phyloP scores from a whole-genome alignment of 306 rosid species.

The Vicia sativa region DNA sequence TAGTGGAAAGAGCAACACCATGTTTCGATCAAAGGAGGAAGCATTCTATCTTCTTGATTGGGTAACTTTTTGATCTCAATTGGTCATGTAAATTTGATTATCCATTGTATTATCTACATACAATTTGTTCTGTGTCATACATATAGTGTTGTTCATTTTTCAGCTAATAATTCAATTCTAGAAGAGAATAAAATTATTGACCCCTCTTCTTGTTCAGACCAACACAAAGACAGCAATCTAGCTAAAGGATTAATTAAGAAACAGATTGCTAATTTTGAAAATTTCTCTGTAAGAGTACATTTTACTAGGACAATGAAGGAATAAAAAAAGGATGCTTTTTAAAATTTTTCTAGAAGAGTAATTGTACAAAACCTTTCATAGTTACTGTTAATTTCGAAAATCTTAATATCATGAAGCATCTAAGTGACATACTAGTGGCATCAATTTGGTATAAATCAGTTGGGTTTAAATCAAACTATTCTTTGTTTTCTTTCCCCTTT shows the following conservation, averaged over 20 bases:
- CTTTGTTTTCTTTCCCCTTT: not conserved
- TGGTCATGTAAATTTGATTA: not conserved
- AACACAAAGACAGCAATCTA: not conserved
- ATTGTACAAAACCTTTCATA: not conserved
- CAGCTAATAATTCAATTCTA: not conserved
- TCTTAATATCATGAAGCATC: not conserved
- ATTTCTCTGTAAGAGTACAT: not conserved
- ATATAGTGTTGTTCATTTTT: not conserved
- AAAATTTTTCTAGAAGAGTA: not conserved
- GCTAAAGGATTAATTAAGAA: not conserved
- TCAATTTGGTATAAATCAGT: not conserved
- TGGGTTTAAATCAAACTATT: not conserved
- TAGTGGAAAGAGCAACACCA: slow-evolving; percentile 49
- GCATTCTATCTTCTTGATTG: slow-evolving; percentile 45
- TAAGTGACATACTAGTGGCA: not conserved
- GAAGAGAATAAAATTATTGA: not conserved
- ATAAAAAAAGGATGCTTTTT: not conserved
- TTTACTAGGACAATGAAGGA: not conserved
- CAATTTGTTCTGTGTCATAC: not conserved
- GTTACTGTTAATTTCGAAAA: not conserved
- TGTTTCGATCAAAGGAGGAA: slow-evolving; percentile 39
- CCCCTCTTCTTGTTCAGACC: not conserved
- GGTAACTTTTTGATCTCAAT: slow-evolving; percentile 25
- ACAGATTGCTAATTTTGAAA: not conserved
- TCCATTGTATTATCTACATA: not conserved